A percentile compares a stretch with the other conserved stretches of the same genome.
Evolutionary conservation across 2,329 filamentous ascomycete species (phyloP).

Genomic region (Apiospora phragmitis): DNA sequence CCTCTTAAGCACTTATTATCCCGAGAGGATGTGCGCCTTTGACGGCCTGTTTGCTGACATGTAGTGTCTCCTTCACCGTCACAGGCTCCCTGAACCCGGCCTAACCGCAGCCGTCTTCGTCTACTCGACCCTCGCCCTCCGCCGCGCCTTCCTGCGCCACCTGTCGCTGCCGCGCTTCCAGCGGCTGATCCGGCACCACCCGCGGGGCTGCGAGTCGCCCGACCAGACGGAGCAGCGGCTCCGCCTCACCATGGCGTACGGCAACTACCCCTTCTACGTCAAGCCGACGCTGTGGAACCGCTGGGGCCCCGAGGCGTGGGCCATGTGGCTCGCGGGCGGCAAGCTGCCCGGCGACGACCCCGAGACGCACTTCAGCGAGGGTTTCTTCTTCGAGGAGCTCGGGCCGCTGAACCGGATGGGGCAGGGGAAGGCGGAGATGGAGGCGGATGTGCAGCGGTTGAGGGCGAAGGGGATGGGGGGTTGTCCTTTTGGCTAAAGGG

Average conservation of each 20-base stretch:
- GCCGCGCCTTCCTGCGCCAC: conserved; percentile 58
- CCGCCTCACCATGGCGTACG: conserved; percentile 47
- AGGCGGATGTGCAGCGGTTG: conserved; percentile 38
- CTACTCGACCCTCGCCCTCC: conserved; percentile 47
- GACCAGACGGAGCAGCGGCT: conserved; percentile 54
- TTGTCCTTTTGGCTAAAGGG: conserved; percentile 26
- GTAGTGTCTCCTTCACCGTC: not conserved
- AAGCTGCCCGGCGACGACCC: conserved; percentile 43
- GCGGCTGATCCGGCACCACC: conserved; percentile 38
- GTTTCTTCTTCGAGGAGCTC: conserved; percentile 59
- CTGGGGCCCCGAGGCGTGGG: conserved; percentile 59
- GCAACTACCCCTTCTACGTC: conserved; percentile 66
- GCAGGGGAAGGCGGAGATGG: conserved; percentile 51
- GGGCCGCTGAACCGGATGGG: conserved; percentile 59
- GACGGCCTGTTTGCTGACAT: not conserved
- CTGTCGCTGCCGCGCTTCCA: conserved; percentile 59
- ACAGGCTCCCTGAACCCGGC: conserved; percentile 45
- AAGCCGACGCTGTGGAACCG: conserved; percentile 59
- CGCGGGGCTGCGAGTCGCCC: conserved; percentile 33
- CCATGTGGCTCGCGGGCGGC: conserved; percentile 44
- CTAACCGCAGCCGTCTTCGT: conserved; percentile 40
- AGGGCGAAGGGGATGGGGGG: conserved; percentile 29
- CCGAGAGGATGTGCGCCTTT: not conserved
- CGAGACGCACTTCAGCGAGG: conserved; percentile 33
- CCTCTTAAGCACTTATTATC: too few species aligned